These are phyloP conservation scores for Fonsecaea pedrosoi DNA, from an alignment of 2,329 filamentous ascomycete species.

Conservation along the genomic window DNA sequence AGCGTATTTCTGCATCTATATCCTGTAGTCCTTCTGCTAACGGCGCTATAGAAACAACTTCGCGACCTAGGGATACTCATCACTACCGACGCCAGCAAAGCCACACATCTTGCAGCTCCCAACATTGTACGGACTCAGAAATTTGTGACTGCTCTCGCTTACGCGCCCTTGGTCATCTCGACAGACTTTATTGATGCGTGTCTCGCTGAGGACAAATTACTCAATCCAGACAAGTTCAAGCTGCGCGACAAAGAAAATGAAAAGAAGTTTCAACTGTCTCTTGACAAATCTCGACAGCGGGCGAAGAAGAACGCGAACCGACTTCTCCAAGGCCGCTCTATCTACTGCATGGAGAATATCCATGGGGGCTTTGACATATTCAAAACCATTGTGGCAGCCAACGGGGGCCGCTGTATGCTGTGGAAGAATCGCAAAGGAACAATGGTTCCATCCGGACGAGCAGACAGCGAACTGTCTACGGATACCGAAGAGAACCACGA, in stretches of 20 bases:
- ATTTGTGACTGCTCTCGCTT: constrained; percentile 86
- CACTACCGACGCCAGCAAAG: constrained; percentile 74
- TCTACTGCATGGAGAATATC: constrained; percentile 84
- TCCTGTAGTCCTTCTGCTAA: constrained; percentile 21
- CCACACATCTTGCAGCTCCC: constrained; percentile 87
- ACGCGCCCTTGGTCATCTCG: constrained; percentile 77
- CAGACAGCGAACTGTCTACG: constrained; percentile 44
- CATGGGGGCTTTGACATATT: constrained; percentile 83
- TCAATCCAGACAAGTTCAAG: constrained; percentile 68
- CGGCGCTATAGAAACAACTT: constrained; percentile 69
- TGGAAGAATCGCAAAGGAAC: constrained; percentile 77
- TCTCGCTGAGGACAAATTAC: constrained; percentile 70
- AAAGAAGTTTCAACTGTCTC: constrained; percentile 70
- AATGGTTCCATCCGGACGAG: constrained; percentile 65
- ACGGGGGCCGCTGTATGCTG: constrained; percentile 80
- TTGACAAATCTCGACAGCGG: constrained; percentile 71
- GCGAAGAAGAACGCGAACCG: constrained; percentile 78
- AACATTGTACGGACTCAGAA: constrained; percentile 88
- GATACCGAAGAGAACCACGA: constrained; percentile 68
- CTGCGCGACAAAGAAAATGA: constrained; percentile 78
- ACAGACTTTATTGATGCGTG: constrained; percentile 80
- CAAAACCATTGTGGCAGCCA: constrained; percentile 82
- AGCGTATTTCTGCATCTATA: constrained; percentile 44
- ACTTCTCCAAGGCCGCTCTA: constrained; percentile 75
- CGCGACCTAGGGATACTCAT: constrained; percentile 83